Evolutionary conservation across 164 flowering plant species (phyloP), one percentile per base, ranked within the genome.

Genomic region (Amborella trichopoda): DNA sequence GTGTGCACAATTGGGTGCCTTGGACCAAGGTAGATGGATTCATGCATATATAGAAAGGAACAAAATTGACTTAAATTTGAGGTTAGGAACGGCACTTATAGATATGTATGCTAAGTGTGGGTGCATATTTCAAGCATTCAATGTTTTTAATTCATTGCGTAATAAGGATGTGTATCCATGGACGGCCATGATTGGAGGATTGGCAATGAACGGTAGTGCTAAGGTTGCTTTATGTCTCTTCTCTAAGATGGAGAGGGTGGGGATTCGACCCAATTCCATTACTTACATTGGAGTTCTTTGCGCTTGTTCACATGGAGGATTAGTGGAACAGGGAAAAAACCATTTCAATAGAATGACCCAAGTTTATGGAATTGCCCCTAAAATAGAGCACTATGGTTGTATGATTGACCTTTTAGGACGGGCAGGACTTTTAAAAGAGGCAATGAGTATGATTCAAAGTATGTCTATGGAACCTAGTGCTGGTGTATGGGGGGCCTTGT

Each of bases 101-200:
- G 77, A 71, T 47, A 73, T 73, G 76, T 76, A 73, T 53, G 56
- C 74, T 25, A 76, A 73, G 53, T 70, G 76, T 46, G 81, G 78
- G 4, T 68, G 66, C 19, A 56, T 76, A 6, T 50, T 64, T 4
- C 67, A 64, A 42, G 69, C 72, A 13, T 50, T 62, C 22, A 8
- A 10, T 19, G 53, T 63, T n/a, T 66, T 66, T 37, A 32, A 48
- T 13, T 43, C 46, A 20, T 26, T 62, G 36, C 46, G 44, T 13
- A 21, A 16, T 10, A 69, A 66, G 53, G 53, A 62, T 56, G 65
- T 69, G n/a, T 62, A 62, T 39, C 30, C 65, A 25, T 69, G 70
- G 68, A 65, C 68, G 6, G 64, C 70, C 5, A 65, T 69, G 61
- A 66, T 69, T 20, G 50, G 46, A 49, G 74, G 74, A 26, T 38